Percentiles rank a stretch among this genome's conserved stretches.
Evolutionary conservation across 2,329 filamentous ascomycete genomes (phyloP).

Genomic region (Aspergillus sp.): DNA sequence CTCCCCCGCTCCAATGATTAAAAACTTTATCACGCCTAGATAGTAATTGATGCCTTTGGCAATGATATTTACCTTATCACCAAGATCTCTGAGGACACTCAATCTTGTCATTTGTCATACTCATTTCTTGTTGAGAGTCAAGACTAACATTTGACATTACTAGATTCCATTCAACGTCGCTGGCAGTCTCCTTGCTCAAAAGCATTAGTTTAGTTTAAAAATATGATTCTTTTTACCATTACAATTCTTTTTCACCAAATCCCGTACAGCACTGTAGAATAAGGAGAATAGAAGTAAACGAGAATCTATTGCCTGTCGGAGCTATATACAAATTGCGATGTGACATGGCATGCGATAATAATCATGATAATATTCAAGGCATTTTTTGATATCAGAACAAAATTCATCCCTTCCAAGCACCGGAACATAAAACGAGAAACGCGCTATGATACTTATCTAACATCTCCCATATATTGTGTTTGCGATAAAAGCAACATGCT

Average conservation of each 20-base stretch:
- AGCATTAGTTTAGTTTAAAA: too few relatives aligned
- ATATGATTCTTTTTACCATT: too few relatives aligned
- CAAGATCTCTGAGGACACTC: constrained; percentile 63
- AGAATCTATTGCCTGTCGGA: neutral
- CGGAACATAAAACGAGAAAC: neutral
- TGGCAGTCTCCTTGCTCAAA: too few relatives aligned
- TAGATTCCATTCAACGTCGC: neutral
- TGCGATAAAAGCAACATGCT: too few relatives aligned
- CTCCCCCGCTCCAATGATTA: constrained; percentile 57
- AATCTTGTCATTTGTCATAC: constrained; percentile 9
- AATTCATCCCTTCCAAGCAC: neutral
- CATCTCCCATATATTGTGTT: too few relatives aligned
- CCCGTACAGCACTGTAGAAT: too few relatives aligned
- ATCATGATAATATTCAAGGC: neutral
- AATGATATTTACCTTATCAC: constrained; percentile 57
- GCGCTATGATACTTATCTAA: neutral
- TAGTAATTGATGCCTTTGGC: constrained; percentile 60
- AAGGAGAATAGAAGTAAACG: too few relatives aligned
- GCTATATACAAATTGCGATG: neutral
- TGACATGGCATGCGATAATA: neutral
- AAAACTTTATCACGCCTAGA: constrained; percentile 58
- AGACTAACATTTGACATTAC: constrained; percentile 15
- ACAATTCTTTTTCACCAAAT: too few relatives aligned
- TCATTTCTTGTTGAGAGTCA: constrained; percentile 9
- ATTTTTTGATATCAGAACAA: neutral